Evolutionary conservation across 2,329 filamentous ascomycete species (phyloP).

Genomic region (Microsporum canis): DNA sequence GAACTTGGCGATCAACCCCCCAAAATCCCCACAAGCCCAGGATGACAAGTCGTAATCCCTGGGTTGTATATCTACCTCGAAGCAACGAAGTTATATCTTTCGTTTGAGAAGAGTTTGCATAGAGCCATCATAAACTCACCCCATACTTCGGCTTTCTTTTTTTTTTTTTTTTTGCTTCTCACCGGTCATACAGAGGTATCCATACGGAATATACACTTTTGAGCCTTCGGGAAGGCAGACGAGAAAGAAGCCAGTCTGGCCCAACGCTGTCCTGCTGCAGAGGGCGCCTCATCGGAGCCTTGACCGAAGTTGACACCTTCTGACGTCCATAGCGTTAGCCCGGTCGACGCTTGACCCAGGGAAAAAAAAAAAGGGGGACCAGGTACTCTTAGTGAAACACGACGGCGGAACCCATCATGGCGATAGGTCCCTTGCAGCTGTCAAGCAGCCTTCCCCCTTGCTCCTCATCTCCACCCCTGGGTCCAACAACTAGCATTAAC

Average conservation of each 20-base stretch:
- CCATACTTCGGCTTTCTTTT: background rate
- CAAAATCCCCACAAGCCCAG: background rate
- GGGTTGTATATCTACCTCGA: background rate
- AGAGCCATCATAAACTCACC: background rate
- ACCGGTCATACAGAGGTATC: background rate
- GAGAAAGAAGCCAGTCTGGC: background rate
- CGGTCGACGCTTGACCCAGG: background rate
- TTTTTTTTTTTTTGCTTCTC: background rate
- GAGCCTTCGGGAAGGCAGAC: background rate
- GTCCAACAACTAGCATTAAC: background rate
- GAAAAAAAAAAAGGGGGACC: background rate
- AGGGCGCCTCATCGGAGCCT: background rate
- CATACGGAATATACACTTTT: background rate
- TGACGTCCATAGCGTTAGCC: background rate
- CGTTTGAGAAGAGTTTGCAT: background rate
- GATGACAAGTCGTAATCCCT: background rate
- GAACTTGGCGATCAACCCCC: background rate
- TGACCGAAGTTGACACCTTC: background rate
- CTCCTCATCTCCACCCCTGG: background rate
- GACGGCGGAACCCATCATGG: background rate
- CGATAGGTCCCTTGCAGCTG: background rate
- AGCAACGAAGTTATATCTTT: background rate
- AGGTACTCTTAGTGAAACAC: conserved; percentile 2
- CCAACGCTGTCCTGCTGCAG: background rate
- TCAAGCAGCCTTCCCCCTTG: background rate